phyloP scores from a whole-genome alignment of 2,329 filamentous ascomycete genomes.

The Pyricularia pennisetigena region DNA sequence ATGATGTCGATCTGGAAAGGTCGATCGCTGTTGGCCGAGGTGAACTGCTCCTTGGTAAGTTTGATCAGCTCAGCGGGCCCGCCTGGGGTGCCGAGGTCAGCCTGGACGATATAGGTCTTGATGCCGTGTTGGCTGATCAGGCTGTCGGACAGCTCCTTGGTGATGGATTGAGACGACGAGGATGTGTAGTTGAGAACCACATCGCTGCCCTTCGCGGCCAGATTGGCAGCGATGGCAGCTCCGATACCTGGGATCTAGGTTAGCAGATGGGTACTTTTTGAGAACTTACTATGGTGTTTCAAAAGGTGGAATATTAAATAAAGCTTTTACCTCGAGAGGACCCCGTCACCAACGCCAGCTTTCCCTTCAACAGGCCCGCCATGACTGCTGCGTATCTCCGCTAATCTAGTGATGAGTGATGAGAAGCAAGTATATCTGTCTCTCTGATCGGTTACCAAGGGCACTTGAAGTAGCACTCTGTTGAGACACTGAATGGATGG shows the following conservation, averaged over 20 bases:
- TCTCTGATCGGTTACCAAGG: not conserved
- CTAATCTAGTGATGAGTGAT: not conserved
- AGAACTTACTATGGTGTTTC: not conserved
- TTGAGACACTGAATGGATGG: not conserved
- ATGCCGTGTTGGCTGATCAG: slow-evolving; percentile 49
- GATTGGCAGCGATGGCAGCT: slow-evolving; percentile 50
- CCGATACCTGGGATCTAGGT: slow-evolving; percentile 54
- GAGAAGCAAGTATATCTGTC: not conserved
- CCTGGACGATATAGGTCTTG: slow-evolving; percentile 53
- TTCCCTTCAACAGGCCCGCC: slow-evolving; percentile 9
- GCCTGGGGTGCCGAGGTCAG: slow-evolving; percentile 55
- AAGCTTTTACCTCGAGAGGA: slow-evolving; percentile 1
- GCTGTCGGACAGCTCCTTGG: slow-evolving; percentile 52
- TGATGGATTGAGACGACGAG: slow-evolving; percentile 24
- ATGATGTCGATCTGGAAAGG: slow-evolving; percentile 68
- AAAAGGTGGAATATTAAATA: not conserved
- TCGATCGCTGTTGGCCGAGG: slow-evolving; percentile 25
- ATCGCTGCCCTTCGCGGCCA: slow-evolving; percentile 61
- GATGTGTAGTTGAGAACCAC: slow-evolving; percentile 62
- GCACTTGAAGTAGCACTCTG: not conserved
- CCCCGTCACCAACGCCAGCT: slow-evolving; percentile 12
- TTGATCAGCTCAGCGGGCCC: slow-evolving; percentile 50
- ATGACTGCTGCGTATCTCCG: slow-evolving; percentile 3
- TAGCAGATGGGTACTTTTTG: not conserved
- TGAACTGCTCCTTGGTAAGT: slow-evolving; percentile 43